Conservation (phyloP, 2,329 filamentous ascomycete species). For the Cladosporium velox region DNA sequence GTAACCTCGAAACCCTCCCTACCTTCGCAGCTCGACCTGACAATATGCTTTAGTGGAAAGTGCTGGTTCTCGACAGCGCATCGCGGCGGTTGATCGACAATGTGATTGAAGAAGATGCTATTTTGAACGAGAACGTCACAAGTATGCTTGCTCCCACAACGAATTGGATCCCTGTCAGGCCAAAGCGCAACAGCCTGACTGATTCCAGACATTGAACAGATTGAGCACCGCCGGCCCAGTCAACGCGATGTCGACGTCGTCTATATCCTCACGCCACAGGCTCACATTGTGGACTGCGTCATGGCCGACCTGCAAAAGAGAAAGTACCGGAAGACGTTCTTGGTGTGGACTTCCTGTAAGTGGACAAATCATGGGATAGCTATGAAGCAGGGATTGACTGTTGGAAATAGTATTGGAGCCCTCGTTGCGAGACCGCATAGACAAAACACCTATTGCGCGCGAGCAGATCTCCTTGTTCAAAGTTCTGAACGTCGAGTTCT, state of each 20-base stretch:
- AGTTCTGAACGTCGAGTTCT: slow-evolving; percentile 84
- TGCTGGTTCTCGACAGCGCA: slow-evolving; percentile 81
- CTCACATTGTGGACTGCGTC: slow-evolving; percentile 89
- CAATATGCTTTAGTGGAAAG: slow-evolving; percentile 75
- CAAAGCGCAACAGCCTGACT: slow-evolving; percentile 33
- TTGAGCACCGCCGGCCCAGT: slow-evolving; percentile 79
- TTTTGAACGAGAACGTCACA: slow-evolving; percentile 93
- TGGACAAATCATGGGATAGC: slow-evolving; percentile 22
- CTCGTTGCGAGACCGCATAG: slow-evolving; percentile 70
- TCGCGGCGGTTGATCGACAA: slow-evolving; percentile 87
- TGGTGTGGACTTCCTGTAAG: slow-evolving; percentile 80
- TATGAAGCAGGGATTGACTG: slow-evolving; percentile 24
- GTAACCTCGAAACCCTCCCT: slow-evolving; percentile 19
- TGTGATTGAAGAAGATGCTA: slow-evolving; percentile 91
- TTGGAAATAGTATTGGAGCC: slow-evolving; percentile 63
- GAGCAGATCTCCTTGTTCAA: slow-evolving; percentile 78
- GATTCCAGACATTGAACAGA: slow-evolving; percentile 80
- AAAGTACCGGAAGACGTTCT: slow-evolving; percentile 74
- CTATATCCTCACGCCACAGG: slow-evolving; percentile 82
- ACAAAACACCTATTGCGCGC: slow-evolving; percentile 67
- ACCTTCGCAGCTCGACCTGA: slow-evolving; percentile 24
- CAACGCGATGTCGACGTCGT: slow-evolving; percentile 93
- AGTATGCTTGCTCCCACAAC: slow-evolving; percentile 59
- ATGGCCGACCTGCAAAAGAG: slow-evolving; percentile 87
- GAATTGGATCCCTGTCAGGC: slow-evolving; percentile 6